Evolutionary conservation across 805 yeast genomes (phyloP), one percentile per base, ranked within the genome.

Genomic region (Kodamaea restingae): DNA sequence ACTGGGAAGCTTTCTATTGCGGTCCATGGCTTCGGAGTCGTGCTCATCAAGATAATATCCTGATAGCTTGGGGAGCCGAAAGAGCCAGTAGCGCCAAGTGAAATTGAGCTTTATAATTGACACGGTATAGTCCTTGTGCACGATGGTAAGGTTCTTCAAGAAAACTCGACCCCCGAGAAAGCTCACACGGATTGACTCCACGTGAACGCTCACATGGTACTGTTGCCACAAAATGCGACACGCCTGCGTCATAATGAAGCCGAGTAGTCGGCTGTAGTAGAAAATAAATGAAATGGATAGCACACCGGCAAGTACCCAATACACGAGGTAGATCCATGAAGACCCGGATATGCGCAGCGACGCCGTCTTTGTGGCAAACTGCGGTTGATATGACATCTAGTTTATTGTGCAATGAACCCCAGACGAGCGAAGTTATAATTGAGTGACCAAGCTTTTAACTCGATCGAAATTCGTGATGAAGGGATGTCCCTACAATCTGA

Each of bases 11-110:
- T 62, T 58, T 17, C 40, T 25, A 10, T 41, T 12, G 21, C 21
- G 22, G 17, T 40, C 32, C 15, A 28, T n/a, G 9, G 29, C 36
- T 9, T 43, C 46, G 5, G 30, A 47, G 11, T 28, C 56, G 4
- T 41, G 34, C 3, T 51, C 48, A 8, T 51, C 54, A 17, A 56
- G 47, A 18, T 47, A 51, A 36, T 66, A 60, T 26, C 61, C 64
- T 2, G 76, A 58, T 15, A 64, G 47, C 38, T 79, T 56, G 9
- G 73, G 66, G 22, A 61, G 48, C 3, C 67, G 62, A 37, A 87
- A 47, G 12, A 66, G 65, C 98, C 98, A 93, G 58, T 88, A 91
- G 44, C 95, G 62, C 98, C 98, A 93, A 0, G 95, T 85, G 18
- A 91, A 54, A 49, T 78, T 76, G 1, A 91, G 84, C 44, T 81